These are phyloP conservation scores for Leccinum longicurvipes DNA, from an alignment of 768 basidiomycete species.

Conservation along the genomic window DNA sequence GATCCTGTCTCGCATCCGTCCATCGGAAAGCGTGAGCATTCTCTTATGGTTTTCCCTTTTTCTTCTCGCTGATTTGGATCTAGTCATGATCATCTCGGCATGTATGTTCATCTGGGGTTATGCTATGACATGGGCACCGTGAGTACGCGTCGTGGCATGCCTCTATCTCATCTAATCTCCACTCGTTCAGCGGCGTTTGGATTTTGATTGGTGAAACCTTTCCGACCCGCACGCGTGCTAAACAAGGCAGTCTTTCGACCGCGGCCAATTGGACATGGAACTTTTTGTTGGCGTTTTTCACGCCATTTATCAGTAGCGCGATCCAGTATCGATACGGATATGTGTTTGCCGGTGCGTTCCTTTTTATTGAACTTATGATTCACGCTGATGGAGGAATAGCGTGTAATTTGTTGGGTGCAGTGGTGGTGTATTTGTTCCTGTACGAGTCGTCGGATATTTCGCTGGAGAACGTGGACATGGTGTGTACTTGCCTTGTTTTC, in stretches of 20 bases:
- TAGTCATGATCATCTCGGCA: slow-evolving; percentile 63
- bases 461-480: slow-evolving; percentile 61
- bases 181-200: slow-evolving; percentile 53
- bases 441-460: slow-evolving; percentile 69
- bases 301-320: slow-evolving; percentile 60
- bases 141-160: slow-evolving; percentile 3
- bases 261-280: slow-evolving; percentile 69
- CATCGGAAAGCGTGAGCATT: slow-evolving; percentile 51
- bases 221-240: slow-evolving; percentile 66
- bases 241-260: slow-evolving; percentile 66
- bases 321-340: slow-evolving; percentile 67
- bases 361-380: neutral
- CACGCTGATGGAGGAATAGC: slow-evolving; percentile 26
- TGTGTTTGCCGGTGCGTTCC: slow-evolving; percentile 55
- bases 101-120: slow-evolving; percentile 72
- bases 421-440: slow-evolving; percentile 68
- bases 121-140: slow-evolving; percentile 69
- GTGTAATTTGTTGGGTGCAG: slow-evolving; percentile 57
- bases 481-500: slow-evolving; percentile 23
- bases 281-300: slow-evolving; percentile 74
- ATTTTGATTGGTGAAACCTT: slow-evolving; percentile 77
- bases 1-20: slow-evolving; percentile 44
- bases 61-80: neutral
- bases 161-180: neutral
- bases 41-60: neutral